Evolutionary conservation across 106 monocot species (phyloP), one percentile per base, ranked within the genome.

Genomic region (Dioscorea alata): DNA sequence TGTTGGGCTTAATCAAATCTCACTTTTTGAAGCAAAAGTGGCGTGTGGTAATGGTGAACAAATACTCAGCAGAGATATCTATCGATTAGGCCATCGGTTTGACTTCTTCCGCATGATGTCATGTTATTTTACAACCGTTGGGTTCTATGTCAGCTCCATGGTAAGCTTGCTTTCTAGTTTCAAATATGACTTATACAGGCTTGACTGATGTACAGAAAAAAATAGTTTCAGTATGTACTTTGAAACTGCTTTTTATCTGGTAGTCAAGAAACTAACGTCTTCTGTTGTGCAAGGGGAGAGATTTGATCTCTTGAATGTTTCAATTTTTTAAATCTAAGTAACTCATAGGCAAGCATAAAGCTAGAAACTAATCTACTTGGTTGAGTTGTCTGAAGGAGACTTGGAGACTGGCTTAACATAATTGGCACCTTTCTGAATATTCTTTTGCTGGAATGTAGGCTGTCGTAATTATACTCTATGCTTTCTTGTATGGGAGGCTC

Each of bases 31-130:
- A 72, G 90, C 99, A 18, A 99, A 99, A 76, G 90, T 99, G 18
- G 99, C 93, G 0, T 93, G 93, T 59, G 99, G 99, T 19, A 93
- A 99, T 73, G 99, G 99, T 25, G 99, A 99, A 59, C 99, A 99
- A 75, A 72, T 85, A 50, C 85, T 99, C 31, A 93, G 93, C 81
- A 74, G 99, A 81, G 99, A 99, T 71, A 80, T 99, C 34, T 99
- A 99, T 60, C 87, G 99, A 1, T 57, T 99, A 31, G 99, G 99
- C 13, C 99, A 90, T 59, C 80, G 99, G 10, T 93, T 99, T 81
- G 99, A 99, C 77, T 93, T 99, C 63, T 99, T 93, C 83, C 90
- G 93, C 16, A 99, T 99, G 99, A 58, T 99, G 24, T 99, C 99
- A 35, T 99, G 90, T 64, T 93, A 93, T 68, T 93, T 90, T 58